These are phyloP conservation scores for Daldinia decipiens DNA, from an alignment of 495 filamentous ascomycete species.

Conservation along the genomic window DNA sequence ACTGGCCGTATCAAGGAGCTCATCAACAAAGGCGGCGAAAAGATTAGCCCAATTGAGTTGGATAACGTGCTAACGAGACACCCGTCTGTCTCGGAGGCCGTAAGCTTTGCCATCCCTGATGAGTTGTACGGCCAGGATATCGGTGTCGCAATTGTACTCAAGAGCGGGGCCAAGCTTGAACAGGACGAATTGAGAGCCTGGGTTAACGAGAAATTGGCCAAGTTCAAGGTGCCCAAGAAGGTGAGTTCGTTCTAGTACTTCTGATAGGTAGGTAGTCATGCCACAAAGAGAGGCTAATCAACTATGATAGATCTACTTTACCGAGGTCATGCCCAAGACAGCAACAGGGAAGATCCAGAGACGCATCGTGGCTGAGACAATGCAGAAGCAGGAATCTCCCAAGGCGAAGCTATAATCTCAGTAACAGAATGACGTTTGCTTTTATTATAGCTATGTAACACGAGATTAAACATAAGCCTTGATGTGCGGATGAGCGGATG, in stretches of 20 bases:
- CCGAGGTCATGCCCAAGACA: constrained; percentile 84
- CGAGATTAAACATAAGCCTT: constrained; percentile 7
- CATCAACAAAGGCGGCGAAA: constrained; percentile 86
- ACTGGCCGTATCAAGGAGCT: constrained; percentile 86
- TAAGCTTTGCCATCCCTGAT: constrained; percentile 80
- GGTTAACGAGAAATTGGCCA: constrained; percentile 73
- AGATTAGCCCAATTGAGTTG: constrained; percentile 84
- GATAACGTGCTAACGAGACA: constrained; percentile 80
- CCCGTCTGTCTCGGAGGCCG: constrained; percentile 76
- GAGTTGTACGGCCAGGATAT: constrained; percentile 86
- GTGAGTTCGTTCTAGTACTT: constrained; percentile 54
- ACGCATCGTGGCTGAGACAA: constrained; percentile 80
- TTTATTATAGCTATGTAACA: constrained; percentile 1
- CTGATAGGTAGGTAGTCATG: not conserved
- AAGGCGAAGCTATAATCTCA: constrained; percentile 54
- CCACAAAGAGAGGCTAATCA: constrained; percentile 7
- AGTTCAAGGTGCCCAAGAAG: constrained; percentile 89
- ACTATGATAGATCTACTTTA: constrained; percentile 72
- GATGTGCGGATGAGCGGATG: not conserved
- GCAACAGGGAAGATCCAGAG: constrained; percentile 90
- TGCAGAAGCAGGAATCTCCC: constrained; percentile 66
- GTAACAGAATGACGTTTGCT: not conserved
- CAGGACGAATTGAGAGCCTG: constrained; percentile 71
- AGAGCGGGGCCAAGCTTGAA: constrained; percentile 62
- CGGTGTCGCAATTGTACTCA: constrained; percentile 79